Conservation (phyloP, 257 asterid genomes). For the Euphrasia confusa region DNA sequence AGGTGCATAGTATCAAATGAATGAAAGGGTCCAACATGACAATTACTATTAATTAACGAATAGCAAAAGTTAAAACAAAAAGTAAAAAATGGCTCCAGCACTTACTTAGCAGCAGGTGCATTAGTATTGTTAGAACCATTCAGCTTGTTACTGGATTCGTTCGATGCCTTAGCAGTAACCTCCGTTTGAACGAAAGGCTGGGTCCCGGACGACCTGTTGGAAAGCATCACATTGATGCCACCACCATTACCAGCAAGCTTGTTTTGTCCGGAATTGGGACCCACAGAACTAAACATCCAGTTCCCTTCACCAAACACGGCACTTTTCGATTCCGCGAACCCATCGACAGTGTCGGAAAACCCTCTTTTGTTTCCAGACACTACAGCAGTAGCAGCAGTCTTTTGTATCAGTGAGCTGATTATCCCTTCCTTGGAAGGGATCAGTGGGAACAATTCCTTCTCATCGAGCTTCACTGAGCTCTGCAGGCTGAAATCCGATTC, state of each 20-base stretch:
- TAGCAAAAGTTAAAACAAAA: not conserved
- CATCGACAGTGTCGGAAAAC: slow-evolving; percentile 56
- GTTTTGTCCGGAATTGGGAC: slow-evolving; percentile 39
- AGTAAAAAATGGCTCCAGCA: not conserved
- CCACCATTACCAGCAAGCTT: slow-evolving; percentile 40
- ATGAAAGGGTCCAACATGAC: not conserved
- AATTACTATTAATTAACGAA: not conserved
- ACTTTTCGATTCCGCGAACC: slow-evolving; percentile 39
- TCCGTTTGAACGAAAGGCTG: slow-evolving; percentile 35
- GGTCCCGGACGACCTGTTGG: slow-evolving; percentile 32
- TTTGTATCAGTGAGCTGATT: slow-evolving; percentile 42
- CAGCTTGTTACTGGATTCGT: slow-evolving; percentile 34
- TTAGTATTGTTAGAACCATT: slow-evolving; percentile 35
- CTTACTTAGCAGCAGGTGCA: slow-evolving; percentile 75
- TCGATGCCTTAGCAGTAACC: slow-evolving; percentile 20
- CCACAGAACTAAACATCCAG: slow-evolving; percentile 55
- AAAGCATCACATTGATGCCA: slow-evolving; percentile 27
- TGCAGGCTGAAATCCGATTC: slow-evolving; percentile 35
- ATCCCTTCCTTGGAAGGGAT: slow-evolving; percentile 54
- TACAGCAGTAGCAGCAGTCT: slow-evolving; percentile 30
- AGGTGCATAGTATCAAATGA: not conserved
- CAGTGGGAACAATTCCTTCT: slow-evolving; percentile 69
- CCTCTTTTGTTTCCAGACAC: slow-evolving; percentile 72
- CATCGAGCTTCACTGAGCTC: slow-evolving; percentile 45
- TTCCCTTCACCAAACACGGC: slow-evolving; percentile 44